phyloP scores from a whole-genome alignment of 2,329 filamentous ascomycete species.

The Alternaria ethzedia region DNA sequence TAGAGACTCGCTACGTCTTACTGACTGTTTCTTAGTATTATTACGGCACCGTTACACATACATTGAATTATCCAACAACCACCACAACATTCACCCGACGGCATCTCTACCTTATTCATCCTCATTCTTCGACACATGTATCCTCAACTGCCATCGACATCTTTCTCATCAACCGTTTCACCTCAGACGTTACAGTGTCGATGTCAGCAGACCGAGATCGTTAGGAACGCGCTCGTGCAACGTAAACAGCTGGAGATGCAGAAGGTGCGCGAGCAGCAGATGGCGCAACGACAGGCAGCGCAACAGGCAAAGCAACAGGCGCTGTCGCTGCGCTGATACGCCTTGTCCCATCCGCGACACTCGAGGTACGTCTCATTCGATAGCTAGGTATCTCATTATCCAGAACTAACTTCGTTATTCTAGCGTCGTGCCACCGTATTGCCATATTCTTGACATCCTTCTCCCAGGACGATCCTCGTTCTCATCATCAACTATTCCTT shows the following conservation, averaged over 20 bases:
- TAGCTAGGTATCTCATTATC: neutral
- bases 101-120: too few species aligned
- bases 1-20: accelerated
- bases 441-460: neutral
- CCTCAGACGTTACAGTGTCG: too few species aligned
- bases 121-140: too few species aligned
- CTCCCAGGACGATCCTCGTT: neutral
- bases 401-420: neutral
- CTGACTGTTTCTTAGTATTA: too few species aligned
- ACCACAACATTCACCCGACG: too few species aligned
- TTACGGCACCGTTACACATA: too few species aligned
- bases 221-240: too few species aligned
- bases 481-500: neutral
- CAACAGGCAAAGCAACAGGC: neutral
- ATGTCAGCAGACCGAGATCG: too few species aligned
- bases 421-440: neutral
- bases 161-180: too few species aligned
- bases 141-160: too few species aligned
- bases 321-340: neutral
- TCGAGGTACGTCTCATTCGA: neutral
- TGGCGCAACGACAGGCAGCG: neutral
- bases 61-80: too few species aligned
- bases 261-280: neutral
- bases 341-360: neutral
- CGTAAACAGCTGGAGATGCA: neutral